These are phyloP conservation scores for Prunus campanulata DNA, from an alignment of 306 rosid species.

Conservation along the genomic window DNA sequence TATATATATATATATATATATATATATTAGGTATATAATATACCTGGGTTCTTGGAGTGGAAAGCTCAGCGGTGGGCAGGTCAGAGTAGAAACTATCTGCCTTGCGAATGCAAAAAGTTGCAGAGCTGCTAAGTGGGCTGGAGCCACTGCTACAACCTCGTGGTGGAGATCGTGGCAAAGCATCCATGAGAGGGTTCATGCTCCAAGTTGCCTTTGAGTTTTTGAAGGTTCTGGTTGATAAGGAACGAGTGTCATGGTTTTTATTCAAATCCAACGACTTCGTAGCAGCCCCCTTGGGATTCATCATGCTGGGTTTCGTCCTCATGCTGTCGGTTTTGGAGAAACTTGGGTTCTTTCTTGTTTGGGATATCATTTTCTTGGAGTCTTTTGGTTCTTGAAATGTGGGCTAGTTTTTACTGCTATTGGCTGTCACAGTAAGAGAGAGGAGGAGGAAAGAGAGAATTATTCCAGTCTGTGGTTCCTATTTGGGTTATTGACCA, in stretches of 20 bases:
- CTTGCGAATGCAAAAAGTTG: slow-evolving; percentile 1
- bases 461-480: no score
- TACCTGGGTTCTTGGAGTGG: slow-evolving; percentile 53
- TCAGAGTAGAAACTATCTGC: slow-evolving; percentile 24
- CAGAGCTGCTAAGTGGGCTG: slow-evolving; percentile 23
- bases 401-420: not conserved
- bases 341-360: not conserved
- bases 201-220: slow-evolving; percentile 28
- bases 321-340: not conserved
- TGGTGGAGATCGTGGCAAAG: slow-evolving; percentile 43
- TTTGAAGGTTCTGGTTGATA: slow-evolving; percentile 26
- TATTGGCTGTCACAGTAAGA: not conserved
- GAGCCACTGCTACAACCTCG: slow-evolving; percentile 31
- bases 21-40: not conserved
- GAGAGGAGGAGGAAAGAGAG: not conserved
- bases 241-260: not conserved
- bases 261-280: not conserved
- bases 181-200: slow-evolving; percentile 40
- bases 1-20: not conserved
- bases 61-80: slow-evolving; percentile 21
- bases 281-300: not conserved
- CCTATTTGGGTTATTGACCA: no score
- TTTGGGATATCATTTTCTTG: slow-evolving; percentile 5
- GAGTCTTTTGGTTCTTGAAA: not conserved
- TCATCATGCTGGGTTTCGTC: slow-evolving; percentile 3